These are phyloP conservation scores for Zelonia costaricensis DNA, from an alignment of 208 protist genomes.

Conservation along the genomic window DNA sequence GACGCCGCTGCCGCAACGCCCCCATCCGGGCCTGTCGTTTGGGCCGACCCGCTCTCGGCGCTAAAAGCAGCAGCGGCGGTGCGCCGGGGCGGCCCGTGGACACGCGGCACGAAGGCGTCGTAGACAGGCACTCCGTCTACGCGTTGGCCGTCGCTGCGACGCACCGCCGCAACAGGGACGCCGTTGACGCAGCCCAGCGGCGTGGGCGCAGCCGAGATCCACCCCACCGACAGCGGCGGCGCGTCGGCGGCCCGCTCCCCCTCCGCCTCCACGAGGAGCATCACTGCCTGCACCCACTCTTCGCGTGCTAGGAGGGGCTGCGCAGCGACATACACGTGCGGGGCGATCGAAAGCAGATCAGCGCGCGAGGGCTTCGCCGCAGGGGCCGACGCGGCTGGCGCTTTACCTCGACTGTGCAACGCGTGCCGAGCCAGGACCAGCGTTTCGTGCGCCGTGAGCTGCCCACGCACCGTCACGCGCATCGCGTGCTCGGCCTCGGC, in stretches of 20 bases:
- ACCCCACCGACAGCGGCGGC: background rate
- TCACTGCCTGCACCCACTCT: constrained; percentile 6
- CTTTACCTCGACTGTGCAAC: background rate
- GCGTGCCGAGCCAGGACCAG: constrained; percentile 6
- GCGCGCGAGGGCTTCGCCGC: background rate
- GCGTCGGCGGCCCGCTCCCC: background rate
- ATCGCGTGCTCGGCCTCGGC: too few relatives aligned
- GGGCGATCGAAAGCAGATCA: too few relatives aligned
- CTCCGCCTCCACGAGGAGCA: background rate
- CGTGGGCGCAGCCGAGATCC: constrained; percentile 9
- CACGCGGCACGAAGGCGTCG: constrained; percentile 25
- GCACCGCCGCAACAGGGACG: constrained; percentile 9
- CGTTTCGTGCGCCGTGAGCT: constrained; percentile 13
- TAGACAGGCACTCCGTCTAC: constrained; percentile 8
- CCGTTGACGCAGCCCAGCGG: constrained; percentile 10
- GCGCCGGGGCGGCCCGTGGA: background rate
- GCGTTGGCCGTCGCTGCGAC: constrained; percentile 12
- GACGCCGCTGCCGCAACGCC: too few relatives aligned
- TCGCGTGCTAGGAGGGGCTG: constrained; percentile 7
- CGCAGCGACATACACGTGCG: constrained; percentile 4
- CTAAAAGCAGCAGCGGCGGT: background rate
- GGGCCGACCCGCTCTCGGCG: background rate
- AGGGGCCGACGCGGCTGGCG: too few relatives aligned
- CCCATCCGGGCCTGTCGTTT: too few relatives aligned
- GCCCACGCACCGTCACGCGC: constrained; percentile 2